Conservation (phyloP, 1,139 yeast genomes). For the Kazachstania sp. region DNA sequence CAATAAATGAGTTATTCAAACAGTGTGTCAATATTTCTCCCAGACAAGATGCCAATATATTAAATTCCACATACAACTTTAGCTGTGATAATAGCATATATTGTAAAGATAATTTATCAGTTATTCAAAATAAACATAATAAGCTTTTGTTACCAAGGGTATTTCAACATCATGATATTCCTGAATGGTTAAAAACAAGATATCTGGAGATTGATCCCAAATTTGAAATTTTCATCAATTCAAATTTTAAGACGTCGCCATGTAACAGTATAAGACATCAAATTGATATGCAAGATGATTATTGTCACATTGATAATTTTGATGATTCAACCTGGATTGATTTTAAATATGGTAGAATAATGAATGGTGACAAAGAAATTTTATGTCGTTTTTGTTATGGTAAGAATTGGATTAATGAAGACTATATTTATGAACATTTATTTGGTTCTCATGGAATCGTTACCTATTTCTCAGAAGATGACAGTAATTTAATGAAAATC, state of each 20-base stretch:
- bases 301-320: background rate
- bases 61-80: too few species aligned
- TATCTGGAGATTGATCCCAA: background rate
- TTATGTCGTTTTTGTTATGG: slow-evolving; percentile 20
- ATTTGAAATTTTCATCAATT: background rate
- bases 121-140: slow-evolving; percentile 1
- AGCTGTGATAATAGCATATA: background rate
- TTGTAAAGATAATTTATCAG: background rate
- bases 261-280: background rate
- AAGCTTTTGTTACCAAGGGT: slow-evolving; percentile 10
- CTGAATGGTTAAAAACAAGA: slow-evolving; percentile 8
- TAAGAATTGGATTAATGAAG: slow-evolving; percentile 14
- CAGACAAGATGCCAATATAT: background rate
- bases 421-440: slow-evolving; percentile 13
- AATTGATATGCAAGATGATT: background rate
- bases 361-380: slow-evolving; percentile 5
- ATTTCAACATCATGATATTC: slow-evolving; percentile 16
- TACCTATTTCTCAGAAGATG: slow-evolving; percentile 4
- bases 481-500: background rate
- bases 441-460: slow-evolving; percentile 19
- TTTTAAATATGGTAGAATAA: slow-evolving; percentile 12
- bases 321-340: slow-evolving; percentile 4
- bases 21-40: background rate
- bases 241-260: background rate
- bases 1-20: background rate